These are phyloP conservation scores for Pelargonium cotyledonis DNA, from an alignment of 441 rosid genomes.

Conservation along the genomic window DNA sequence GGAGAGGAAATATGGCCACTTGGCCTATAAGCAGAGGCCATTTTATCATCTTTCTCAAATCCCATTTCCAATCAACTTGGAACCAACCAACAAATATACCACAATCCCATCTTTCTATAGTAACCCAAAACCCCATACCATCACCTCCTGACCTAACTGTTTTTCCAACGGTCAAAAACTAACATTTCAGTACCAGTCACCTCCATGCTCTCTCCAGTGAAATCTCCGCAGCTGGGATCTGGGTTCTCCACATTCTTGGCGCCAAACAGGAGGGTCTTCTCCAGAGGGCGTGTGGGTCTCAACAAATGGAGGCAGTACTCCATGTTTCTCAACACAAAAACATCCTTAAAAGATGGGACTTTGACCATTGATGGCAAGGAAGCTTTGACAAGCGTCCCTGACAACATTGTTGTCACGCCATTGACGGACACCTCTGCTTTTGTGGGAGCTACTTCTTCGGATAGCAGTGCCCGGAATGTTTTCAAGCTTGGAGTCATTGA, in stretches of 20 bases:
- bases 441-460: conserved; percentile 32
- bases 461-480: conserved; percentile 28
- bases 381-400: conserved; percentile 32
- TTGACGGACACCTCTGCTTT: conserved; percentile 33
- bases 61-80: conserved; percentile 11
- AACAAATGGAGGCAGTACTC: conserved; percentile 28
- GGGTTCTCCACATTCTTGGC: conserved; percentile 14
- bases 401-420: conserved; percentile 33
- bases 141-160: not conserved
- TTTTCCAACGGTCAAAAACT: conserved; percentile 3
- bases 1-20: conserved; percentile 9
- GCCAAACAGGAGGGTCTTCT: conserved; percentile 13
- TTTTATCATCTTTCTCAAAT: conserved; percentile 4
- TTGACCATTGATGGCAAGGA: conserved; percentile 30
- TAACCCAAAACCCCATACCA: not conserved
- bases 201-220: conserved; percentile 14
- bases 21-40: conserved; percentile 7
- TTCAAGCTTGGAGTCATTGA: conserved; percentile 38
- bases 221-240: conserved; percentile 16
- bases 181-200: too few species aligned
- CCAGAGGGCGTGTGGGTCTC: conserved; percentile 9
- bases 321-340: conserved; percentile 33
- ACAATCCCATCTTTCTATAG: not conserved
- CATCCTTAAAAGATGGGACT: conserved; percentile 34
- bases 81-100: conserved; percentile 17